Conservation (phyloP, 768 basidiomycete species). For the Leccinum disarticulatum region DNA sequence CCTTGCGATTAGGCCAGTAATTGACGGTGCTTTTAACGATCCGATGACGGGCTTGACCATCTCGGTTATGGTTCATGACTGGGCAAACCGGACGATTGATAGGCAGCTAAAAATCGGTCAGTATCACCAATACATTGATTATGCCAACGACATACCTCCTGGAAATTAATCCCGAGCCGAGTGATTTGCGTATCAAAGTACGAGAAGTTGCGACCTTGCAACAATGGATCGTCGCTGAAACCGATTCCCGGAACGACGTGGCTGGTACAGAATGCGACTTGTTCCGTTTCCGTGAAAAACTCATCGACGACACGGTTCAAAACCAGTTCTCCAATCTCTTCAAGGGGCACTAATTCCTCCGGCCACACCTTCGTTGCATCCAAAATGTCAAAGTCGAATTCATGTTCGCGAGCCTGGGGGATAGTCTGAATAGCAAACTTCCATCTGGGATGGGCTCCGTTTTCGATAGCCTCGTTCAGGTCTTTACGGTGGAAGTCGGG, state of each 20-base stretch:
- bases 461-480: slow-evolving; percentile 77
- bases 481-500: slow-evolving; percentile 92
- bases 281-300: slow-evolving; percentile 86
- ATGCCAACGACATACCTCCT: slow-evolving; percentile 44
- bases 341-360: slow-evolving; percentile 74
- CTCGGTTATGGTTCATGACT: slow-evolving; percentile 66
- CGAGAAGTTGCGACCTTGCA: slow-evolving; percentile 85
- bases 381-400: slow-evolving; percentile 85
- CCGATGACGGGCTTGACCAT: slow-evolving; percentile 55
- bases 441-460: slow-evolving; percentile 73
- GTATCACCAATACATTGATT: background rate
- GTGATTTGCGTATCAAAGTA: slow-evolving; percentile 86
- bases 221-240: slow-evolving; percentile 73
- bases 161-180: slow-evolving; percentile 79
- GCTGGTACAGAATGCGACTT: slow-evolving; percentile 82
- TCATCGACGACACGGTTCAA: slow-evolving; percentile 65
- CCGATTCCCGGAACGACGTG: slow-evolving; percentile 62
- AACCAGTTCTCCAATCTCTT: slow-evolving; percentile 74
- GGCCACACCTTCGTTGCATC: slow-evolving; percentile 89
- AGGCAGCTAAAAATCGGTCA: slow-evolving; percentile 49
- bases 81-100: slow-evolving; percentile 83
- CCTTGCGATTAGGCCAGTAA: slow-evolving; percentile 81
- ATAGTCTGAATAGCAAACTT: slow-evolving; percentile 68
- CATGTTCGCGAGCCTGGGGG: slow-evolving; percentile 68
- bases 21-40: slow-evolving; percentile 63